Evolutionary conservation across 805 yeast genomes (phyloP), one percentile per base, ranked within the genome.

Genomic region (Wickerhamomyces pijperi): DNA sequence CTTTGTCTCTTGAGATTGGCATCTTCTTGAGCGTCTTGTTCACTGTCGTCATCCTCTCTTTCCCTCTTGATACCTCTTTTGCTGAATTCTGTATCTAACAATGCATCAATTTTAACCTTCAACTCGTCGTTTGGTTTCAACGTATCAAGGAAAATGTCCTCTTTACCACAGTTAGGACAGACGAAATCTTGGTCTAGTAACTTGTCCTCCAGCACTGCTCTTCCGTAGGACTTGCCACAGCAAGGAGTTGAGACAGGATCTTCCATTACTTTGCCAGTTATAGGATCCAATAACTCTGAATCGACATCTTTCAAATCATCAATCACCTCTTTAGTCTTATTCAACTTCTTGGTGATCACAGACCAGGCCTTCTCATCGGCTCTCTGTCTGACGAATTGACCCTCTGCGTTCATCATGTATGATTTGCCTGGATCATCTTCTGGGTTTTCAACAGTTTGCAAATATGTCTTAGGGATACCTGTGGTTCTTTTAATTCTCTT

Each of bases 361-460:
- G 78, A 77, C 98, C 98, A 90, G 0, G 96, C 81, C 51, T 78
- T 80, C 33, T 77, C 74, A 61, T 92, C 98, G 0, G 97, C 97
- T 44, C 88, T 77, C n/a, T 94, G 96, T 36, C 86, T 82, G 4
- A 92, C 98, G 56, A 83, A 92, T 51, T 88, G 84, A 37, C 99
- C 99, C 28, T 86, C 92, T 38, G 88, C 97, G 25, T 87, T 87
- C 48, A 92, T 76, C 82, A 92, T 76, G 42, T 81, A 82, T 33
- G 76, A 74, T 44, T 67, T 64, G 49, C 65, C 68, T 53, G 72
- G 70, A 39, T 61, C 75, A 35, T 74, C 82, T 31, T 79, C 85
- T 20, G 90, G 90, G 54, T 83, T 83, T 15, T 83, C 84, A 7
- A 92, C 78, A 0, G 94, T 81, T 49, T 86, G 82, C 59, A 92